Conservation (phyloP, 331 rosid species). For the Dryas integrifolia region DNA sequence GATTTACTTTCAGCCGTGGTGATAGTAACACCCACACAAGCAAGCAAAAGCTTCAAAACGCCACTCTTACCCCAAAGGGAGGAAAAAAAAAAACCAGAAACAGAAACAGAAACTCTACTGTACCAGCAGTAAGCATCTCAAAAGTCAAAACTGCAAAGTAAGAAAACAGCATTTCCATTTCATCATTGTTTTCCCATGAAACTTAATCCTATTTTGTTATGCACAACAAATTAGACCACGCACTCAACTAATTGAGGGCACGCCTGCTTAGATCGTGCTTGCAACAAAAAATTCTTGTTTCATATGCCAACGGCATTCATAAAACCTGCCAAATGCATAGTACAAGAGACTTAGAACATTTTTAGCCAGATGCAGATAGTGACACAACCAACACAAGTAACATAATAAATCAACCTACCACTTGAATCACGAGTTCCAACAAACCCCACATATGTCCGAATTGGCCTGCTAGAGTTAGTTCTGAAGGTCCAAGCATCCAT, state of each 20-base stretch:
- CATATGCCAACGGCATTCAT: neutral
- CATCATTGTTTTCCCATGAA: neutral
- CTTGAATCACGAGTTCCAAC: neutral
- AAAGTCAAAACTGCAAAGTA: neutral
- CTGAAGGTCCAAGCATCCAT: conserved; percentile 24
- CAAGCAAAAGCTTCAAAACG: neutral
- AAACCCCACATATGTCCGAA: conserved; percentile 1
- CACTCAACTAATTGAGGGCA: neutral
- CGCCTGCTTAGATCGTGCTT: neutral
- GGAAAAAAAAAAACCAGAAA: neutral
- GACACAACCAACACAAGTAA: neutral
- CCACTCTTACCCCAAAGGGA: neutral
- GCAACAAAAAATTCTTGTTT: neutral
- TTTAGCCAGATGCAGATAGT: neutral
- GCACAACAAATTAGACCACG: neutral
- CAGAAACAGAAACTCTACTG: neutral
- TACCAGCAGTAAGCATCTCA: neutral
- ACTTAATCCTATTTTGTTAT: neutral
- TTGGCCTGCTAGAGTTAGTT: neutral
- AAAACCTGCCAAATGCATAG: conserved; percentile 22
- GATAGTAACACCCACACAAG: neutral
- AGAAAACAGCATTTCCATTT: neutral
- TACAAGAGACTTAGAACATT: neutral
- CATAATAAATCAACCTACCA: conserved; percentile 25
- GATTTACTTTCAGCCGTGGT: neutral